Conservation (phyloP, 2,329 filamentous ascomycete species). For the Westerdykella aurantiaca region DNA sequence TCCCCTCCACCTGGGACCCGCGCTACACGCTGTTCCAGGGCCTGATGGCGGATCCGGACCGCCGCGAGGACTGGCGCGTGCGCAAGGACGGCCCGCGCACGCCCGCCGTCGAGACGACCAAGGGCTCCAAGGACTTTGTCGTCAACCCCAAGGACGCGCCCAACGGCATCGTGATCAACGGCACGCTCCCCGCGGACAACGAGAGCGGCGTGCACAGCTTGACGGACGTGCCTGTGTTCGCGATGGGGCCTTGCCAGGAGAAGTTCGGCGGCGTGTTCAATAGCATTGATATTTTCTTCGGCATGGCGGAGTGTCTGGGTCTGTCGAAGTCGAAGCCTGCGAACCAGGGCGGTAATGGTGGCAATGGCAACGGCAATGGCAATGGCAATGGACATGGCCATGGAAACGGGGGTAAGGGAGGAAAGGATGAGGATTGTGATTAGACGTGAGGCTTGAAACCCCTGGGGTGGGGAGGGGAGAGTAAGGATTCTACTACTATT, state of each 20-base stretch:
- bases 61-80: constrained; percentile 69
- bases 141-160: constrained; percentile 62
- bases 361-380: no score
- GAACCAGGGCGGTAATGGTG: no score
- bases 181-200: constrained; percentile 61
- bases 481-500: no score
- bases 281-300: constrained; percentile 69
- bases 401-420: no score
- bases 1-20: constrained; percentile 80
- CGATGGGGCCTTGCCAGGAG: constrained; percentile 72
- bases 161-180: constrained; percentile 67
- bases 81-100: constrained; percentile 59
- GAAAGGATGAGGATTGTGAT: no score
- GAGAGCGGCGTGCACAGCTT: constrained; percentile 48
- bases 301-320: constrained; percentile 64
- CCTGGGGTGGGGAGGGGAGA: no score
- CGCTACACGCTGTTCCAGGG: constrained; percentile 75
- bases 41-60: constrained; percentile 65
- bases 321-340: constrained; percentile 18
- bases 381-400: no score
- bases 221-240: constrained; percentile 55
- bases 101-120: constrained; percentile 53
- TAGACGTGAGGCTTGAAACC: no score
- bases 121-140: constrained; percentile 53
- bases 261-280: constrained; percentile 65